Base-by-base conservation (phyloP, 2,329 filamentous ascomycete species). In the Ilyonectria mors-panacis region DNA sequence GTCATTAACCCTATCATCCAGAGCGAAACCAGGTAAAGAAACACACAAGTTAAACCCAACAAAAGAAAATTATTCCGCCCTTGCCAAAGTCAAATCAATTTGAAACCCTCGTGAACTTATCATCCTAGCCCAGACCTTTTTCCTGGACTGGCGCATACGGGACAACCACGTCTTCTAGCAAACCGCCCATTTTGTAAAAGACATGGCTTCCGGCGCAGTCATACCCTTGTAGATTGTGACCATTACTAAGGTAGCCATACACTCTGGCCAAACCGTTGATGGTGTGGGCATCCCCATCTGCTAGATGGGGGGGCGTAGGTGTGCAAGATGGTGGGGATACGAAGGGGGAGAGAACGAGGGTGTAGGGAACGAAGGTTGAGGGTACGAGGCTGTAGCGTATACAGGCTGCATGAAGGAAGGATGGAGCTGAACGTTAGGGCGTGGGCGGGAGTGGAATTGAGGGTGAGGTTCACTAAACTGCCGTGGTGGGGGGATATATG, bases 291-390 rank as follows among this genome's bases (percentile, higher is more conserved):
- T 51, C 48, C 4, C 45, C 15, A 50, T n/a, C 39, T 60, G 21
- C 55, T 72, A 72, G 50, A 65, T 58, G 35, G 62, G 44, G 51
- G 48, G 67, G 28, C 67, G 66, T 4, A 70, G 62, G 26, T 74
- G 72, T 8, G 68, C 57, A 45, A 66, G 57, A 10, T 68, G 15
- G 15, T 68, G 64, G 58, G 50, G 19, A n/a, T 53, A 53, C 2
- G 50, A 17, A 53, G 28, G 12, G 35, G 47, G 42, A 21, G 70
- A 30, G 21, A 51, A 69, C 60, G 66, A 42, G 33, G 61, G 15
- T 42, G 39, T 3, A 9, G 39, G 42, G 30, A 61, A 63, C 1
- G 57, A 42, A 5, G 15, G 39, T 42, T 15, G 8, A n/a, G 39
- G 8, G 39, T 42, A n/a, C n/a, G 39, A 42, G 6, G 17, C 8